Evolutionary conservation across 805 yeast species (phyloP).

Genomic region (Candida ponderosae): DNA sequence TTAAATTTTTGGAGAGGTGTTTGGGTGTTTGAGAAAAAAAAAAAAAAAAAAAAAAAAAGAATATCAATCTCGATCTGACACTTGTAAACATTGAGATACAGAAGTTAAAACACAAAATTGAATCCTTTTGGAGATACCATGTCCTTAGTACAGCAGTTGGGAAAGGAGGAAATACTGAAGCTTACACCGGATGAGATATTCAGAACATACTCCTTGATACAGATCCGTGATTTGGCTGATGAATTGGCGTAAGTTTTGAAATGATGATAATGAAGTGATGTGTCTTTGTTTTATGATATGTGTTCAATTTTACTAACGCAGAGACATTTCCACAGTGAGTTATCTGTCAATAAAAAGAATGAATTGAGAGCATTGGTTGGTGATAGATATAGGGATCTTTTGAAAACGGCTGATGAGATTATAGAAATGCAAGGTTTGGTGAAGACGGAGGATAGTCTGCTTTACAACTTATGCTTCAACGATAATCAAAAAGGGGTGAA

Average conservation of each 20-base stretch:
- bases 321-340: not conserved
- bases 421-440: slow-evolving; percentile 14
- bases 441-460: slow-evolving; percentile 9
- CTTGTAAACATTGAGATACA: too few species aligned
- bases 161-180: not conserved
- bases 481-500: slow-evolving; percentile 5
- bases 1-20: too few species aligned
- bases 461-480: slow-evolving; percentile 16
- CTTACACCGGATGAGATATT: not conserved
- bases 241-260: not conserved
- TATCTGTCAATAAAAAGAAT: slow-evolving; percentile 1
- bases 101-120: too few species aligned
- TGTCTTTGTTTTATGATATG: not conserved
- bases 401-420: slow-evolving; percentile 18
- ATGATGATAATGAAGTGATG: too few species aligned
- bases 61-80: too few species aligned
- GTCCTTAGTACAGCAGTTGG: too few species aligned
- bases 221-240: not conserved
- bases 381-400: slow-evolving; percentile 17
- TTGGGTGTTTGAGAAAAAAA: too few species aligned
- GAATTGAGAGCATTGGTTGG: slow-evolving; percentile 17
- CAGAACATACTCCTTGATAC: not conserved
- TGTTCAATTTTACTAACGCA: not conserved
- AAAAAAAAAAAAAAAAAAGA: too few species aligned
- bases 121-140: too few species aligned